These are phyloP conservation scores for Trichoderma citrinoviride DNA, from an alignment of 2,329 filamentous ascomycete species.

Conservation along the genomic window DNA sequence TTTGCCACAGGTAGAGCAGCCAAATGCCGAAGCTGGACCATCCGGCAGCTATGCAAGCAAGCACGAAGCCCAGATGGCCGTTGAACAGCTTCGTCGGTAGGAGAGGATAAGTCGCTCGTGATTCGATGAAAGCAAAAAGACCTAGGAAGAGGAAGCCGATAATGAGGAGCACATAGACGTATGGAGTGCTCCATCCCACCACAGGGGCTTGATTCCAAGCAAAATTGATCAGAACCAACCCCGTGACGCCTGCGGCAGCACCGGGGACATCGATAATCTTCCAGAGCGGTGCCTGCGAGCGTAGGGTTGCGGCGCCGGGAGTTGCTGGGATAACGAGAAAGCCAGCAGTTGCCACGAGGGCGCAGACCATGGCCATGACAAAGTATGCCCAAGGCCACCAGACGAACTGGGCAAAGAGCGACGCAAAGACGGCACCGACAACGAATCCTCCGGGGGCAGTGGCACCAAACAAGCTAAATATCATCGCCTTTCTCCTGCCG, in stretches of 20 bases:
- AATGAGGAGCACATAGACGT: conserved; percentile 53
- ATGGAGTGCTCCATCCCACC: conserved; percentile 53
- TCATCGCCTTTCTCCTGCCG: conserved; percentile 36
- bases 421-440: conserved; percentile 32
- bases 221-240: conserved; percentile 58
- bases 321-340: conserved; percentile 32
- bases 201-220: conserved; percentile 61
- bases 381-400: conserved; percentile 48
- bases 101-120: not conserved
- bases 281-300: conserved; percentile 20
- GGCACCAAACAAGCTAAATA: conserved; percentile 38
- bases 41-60: conserved; percentile 48
- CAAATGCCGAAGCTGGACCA: conserved; percentile 52
- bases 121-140: conserved; percentile 54
- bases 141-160: conserved; percentile 51
- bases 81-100: conserved; percentile 12
- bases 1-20: conserved; percentile 46
- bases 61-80: conserved; percentile 41
- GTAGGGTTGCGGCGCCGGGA: conserved; percentile 6
- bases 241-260: conserved; percentile 44
- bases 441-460: conserved; percentile 35
- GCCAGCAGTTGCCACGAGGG: conserved; percentile 30
- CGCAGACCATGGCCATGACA: conserved; percentile 34
- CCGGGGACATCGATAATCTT: conserved; percentile 36
- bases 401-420: conserved; percentile 25